Evolutionary conservation across 192 early-diverging fungal genomes (phyloP).

Genomic region (Anaeromyces robustus): DNA sequence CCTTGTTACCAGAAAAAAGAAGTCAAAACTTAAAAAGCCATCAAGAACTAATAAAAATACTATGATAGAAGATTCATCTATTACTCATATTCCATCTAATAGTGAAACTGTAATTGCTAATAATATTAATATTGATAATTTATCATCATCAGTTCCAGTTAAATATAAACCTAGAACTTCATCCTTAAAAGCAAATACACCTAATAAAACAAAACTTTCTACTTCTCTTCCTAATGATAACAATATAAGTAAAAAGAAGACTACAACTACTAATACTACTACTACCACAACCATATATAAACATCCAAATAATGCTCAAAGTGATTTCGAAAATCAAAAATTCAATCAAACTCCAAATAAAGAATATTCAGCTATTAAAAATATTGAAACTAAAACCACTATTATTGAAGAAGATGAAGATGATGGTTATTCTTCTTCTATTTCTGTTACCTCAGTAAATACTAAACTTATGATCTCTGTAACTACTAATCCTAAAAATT

Average conservation of each 20-base stretch:
- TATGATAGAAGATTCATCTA: too few species aligned
- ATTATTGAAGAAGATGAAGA: not conserved
- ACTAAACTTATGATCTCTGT: not conserved
- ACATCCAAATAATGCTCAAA: too few species aligned
- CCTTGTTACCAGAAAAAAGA: not conserved
- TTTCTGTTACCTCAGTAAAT: not conserved
- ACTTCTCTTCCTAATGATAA: too few species aligned
- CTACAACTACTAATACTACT: too few species aligned
- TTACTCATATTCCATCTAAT: too few species aligned
- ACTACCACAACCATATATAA: too few species aligned
- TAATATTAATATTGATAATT: too few species aligned
- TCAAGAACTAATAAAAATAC: not conserved
- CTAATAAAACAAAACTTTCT: too few species aligned
- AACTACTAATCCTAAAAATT: too few species aligned
- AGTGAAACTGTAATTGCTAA: too few species aligned
- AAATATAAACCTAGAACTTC: not conserved
- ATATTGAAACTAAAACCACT: not conserved
- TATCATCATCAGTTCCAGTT: too few species aligned
- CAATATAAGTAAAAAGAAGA: too few species aligned
- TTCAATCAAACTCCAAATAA: not conserved
- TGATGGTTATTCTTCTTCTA: not conserved
- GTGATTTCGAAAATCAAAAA: not conserved
- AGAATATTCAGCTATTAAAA: not conserved
- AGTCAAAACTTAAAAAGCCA: not conserved
- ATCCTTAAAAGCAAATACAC: not conserved